Evolutionary conservation across 192 early-diverging fungal genomes (phyloP).

Genomic region (Gryganskiella cystojenkinii): DNA sequence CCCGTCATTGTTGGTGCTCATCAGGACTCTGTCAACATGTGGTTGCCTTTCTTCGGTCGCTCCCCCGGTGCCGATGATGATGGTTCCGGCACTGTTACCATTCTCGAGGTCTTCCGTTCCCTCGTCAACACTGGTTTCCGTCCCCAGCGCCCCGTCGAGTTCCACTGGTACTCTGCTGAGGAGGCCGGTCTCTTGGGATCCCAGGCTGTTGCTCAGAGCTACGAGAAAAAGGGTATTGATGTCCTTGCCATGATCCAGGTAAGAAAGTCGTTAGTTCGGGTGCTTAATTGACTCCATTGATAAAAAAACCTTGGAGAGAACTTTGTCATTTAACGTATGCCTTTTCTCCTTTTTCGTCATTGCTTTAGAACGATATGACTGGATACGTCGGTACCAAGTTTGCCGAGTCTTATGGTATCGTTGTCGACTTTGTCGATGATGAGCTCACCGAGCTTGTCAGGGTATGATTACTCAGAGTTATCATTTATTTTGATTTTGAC

Average conservation of each 20-base stretch:
- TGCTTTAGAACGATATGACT: slow-evolving; percentile 87
- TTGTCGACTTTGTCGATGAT: slow-evolving; percentile 83
- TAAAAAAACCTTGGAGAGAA: too few relatives aligned
- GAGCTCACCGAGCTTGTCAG: slow-evolving; percentile 64
- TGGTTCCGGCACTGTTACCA: slow-evolving; percentile 92
- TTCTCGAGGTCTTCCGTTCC: slow-evolving; percentile 86
- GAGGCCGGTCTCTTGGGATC: slow-evolving; percentile 92
- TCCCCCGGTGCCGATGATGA: slow-evolving; percentile 87
- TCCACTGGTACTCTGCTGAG: slow-evolving; percentile 96
- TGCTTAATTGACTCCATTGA: not conserved
- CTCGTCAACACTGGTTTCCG: slow-evolving; percentile 74
- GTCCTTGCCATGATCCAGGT: slow-evolving; percentile 87
- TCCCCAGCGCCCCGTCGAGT: slow-evolving; percentile 87
- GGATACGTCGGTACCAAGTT: slow-evolving; percentile 75
- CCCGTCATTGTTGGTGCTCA: slow-evolving; percentile 90
- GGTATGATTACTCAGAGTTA: slow-evolving; percentile 18
- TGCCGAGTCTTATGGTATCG: slow-evolving; percentile 79
- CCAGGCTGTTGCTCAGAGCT: slow-evolving; percentile 81
- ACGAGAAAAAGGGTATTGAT: slow-evolving; percentile 63
- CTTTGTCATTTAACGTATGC: not conserved
- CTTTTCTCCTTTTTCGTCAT: not conserved
- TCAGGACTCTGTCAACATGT: slow-evolving; percentile 90
- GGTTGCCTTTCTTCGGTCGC: slow-evolving; percentile 80
- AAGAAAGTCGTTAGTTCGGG: not conserved
- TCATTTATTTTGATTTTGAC: not conserved